Evolutionary conservation across 768 basidiomycete species (phyloP).

Genomic region (Russula abietina): DNA sequence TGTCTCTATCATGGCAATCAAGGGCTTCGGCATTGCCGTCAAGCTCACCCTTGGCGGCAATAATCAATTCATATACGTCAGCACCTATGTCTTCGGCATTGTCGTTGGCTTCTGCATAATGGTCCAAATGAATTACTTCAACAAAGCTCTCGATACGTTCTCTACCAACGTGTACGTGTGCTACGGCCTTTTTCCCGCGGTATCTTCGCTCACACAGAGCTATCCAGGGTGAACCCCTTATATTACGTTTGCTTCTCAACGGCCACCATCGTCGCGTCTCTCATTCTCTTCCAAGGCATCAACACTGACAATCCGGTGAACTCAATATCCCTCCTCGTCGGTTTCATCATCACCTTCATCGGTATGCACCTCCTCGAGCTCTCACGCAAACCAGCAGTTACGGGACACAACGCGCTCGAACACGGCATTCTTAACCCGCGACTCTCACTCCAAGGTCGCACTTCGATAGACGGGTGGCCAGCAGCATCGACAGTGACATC

Average conservation of each 20-base stretch:
- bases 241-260: constrained; percentile 97
- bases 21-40: constrained; percentile 94
- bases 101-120: constrained; percentile 80
- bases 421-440: constrained; percentile 69
- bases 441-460: constrained; percentile 71
- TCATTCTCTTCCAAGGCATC: constrained; percentile 96
- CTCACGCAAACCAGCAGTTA: constrained; percentile 53
- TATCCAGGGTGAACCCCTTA: constrained; percentile 84
- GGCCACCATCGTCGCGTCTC: constrained; percentile 85
- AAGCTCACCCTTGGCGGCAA: constrained; percentile 90
- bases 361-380: constrained; percentile 93
- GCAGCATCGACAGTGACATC: constrained; percentile 29
- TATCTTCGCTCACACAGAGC: neutral
- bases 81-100: constrained; percentile 93
- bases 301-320: constrained; percentile 80
- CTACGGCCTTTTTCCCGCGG: neutral
- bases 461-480: constrained; percentile 75
- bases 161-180: constrained; percentile 89
- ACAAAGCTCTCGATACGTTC: constrained; percentile 95
- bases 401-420: constrained; percentile 53
- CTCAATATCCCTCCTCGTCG: constrained; percentile 80
- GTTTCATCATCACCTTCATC: constrained; percentile 89
- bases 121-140: constrained; percentile 95
- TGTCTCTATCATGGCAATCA: constrained; percentile 98
- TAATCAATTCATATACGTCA: constrained; percentile 91